Evolutionary conservation across 1,284 basidiomycete species (phyloP).

Genomic region (Schizophyllum commune): DNA sequence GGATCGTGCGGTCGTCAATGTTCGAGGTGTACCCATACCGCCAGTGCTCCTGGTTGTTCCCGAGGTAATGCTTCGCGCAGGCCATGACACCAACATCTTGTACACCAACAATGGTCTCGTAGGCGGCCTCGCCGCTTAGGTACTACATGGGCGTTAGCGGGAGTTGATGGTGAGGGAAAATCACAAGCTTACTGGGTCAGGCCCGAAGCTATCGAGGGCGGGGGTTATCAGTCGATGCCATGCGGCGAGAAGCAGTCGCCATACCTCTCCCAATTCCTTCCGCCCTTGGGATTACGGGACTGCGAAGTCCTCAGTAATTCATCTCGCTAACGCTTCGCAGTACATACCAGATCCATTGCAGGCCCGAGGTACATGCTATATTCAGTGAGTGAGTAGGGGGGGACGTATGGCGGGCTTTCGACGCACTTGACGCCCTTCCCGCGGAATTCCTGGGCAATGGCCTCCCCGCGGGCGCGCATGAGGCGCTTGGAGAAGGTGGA

Average conservation of each 20-base stretch:
- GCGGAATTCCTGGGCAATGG: constrained; percentile 66
- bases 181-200: constrained; percentile 32
- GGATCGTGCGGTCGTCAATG: constrained; percentile 58
- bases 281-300: constrained; percentile 46
- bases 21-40: constrained; percentile 37
- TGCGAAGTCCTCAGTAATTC: constrained; percentile 9
- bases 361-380: constrained; percentile 48
- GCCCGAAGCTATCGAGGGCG: constrained; percentile 37
- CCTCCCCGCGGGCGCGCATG: constrained; percentile 55
- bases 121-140: constrained; percentile 56
- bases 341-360: constrained; percentile 45
- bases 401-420: neutral
- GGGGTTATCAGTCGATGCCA: neutral
- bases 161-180: neutral
- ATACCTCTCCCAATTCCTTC: constrained; percentile 62
- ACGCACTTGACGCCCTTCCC: constrained; percentile 65
- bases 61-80: constrained; percentile 58
- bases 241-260: neutral
- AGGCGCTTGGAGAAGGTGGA: constrained; percentile 47
- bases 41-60: constrained; percentile 49
- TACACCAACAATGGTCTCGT: constrained; percentile 51
- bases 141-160: constrained; percentile 21
- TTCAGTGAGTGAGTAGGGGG: neutral
- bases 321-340: neutral
- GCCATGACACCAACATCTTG: constrained; percentile 61